Percentiles rank a stretch among this genome's conserved stretches.
Evolutionary conservation across 176 grass and related monocot species (phyloP).

Genomic region (Dendrocalamus sinicus): DNA sequence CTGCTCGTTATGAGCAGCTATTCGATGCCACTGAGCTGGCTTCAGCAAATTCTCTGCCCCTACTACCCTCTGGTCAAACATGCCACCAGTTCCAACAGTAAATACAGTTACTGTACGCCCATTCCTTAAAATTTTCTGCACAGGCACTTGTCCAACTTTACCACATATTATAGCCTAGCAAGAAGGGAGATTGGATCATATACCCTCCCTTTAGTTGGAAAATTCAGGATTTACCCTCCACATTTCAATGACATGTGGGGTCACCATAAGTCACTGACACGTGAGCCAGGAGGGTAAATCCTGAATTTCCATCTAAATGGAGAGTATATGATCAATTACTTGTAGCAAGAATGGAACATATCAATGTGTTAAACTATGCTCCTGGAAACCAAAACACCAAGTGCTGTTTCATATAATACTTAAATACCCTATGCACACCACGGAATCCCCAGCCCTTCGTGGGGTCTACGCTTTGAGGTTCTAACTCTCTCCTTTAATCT

Average conservation of each 20-base stretch:
- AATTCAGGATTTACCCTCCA: no score
- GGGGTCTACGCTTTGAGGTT: constrained; percentile 68
- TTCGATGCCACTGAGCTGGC: constrained; percentile 92
- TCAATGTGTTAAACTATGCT: constrained; percentile 7
- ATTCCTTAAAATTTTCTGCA: constrained; percentile 88
- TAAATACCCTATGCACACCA: constrained; percentile 78
- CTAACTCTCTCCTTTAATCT: constrained; percentile 62
- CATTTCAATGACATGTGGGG: no score
- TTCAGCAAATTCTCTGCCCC: constrained; percentile 60
- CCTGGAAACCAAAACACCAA: constrained; percentile 24
- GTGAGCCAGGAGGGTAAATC: no score
- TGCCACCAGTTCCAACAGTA: constrained; percentile 92
- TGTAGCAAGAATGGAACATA: constrained; percentile 39
- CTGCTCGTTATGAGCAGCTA: constrained; percentile 70
- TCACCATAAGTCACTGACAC: no score
- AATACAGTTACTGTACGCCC: constrained; percentile 82
- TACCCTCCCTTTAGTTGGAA: no score
- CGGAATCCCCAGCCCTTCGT: constrained; percentile 77
- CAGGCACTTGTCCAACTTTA: constrained; percentile 80
- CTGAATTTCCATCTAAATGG: no score
- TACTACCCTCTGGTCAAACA: constrained; percentile 88
- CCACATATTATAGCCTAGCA: constrained; percentile 84
- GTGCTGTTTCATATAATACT: not conserved
- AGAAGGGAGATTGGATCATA: no score
- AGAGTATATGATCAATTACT: no score